Base-by-base conservation (phyloP, 169 alveolate genomes). In the Theileria equi region DNA sequence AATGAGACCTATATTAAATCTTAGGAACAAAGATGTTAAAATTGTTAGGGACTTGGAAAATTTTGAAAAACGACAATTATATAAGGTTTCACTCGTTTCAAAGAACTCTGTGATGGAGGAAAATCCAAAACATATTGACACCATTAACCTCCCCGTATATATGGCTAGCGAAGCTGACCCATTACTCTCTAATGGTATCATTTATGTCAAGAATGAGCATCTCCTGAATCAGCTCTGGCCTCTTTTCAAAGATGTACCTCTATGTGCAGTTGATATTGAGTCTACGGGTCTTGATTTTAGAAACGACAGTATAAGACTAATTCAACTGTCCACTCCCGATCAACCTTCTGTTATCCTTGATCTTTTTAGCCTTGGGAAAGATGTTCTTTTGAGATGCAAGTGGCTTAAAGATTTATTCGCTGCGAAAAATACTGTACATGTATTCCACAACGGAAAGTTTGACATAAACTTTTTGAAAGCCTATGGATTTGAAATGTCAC, bases 361-460 rank as follows among this genome's bases (percentile, higher is more conserved):
- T 47, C 64, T 86, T 70, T 80, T 84, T 58, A 84, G 76, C 47
- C 47, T 80, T 16, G 34, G 48, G 2, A 17, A 45, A 19, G 63
- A 57, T 17, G 72, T 60, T 38, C 17, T 76, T 19, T n/a, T 59
- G n/a, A 36, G 69, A 13, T 74, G 85, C 28, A 28, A 38, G 19
- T 84, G 89, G 63, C 49, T 84, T 35, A 40, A 63, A n/a, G 50
- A 68, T 44, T 38, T 84, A 2, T 55, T 88, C 62, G 52, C 48
- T 45, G 64, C 85, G 17, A 54, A 61, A 3, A 59, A 62, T 34
- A 67, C 86, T 4, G 67, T 57, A 40, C 86, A 88, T 61, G 88
- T 90, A 19, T 64, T 89, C 57, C 95, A 90, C 60, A 88, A 90
- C 80, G 94, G 90, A 5, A 89, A 90, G 67, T 90, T 90, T 49